Evolutionary conservation across 192 early-diverging fungal species (phyloP).

Genomic region (Entomortierella beljakovae): DNA sequence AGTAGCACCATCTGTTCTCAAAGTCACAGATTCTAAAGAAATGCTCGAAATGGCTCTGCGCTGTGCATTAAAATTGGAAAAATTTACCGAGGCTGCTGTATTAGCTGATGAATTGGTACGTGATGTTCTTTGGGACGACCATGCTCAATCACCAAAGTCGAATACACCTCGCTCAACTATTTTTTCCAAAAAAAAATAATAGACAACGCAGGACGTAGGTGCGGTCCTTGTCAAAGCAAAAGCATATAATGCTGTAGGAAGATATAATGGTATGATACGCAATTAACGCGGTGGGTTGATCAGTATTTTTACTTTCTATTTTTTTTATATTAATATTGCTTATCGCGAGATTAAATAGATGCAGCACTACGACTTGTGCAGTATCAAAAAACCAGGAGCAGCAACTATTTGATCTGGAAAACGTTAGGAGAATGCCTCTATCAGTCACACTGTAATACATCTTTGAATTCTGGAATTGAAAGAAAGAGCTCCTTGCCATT

Average conservation of each 20-base stretch:
- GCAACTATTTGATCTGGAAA: constrained; percentile 47
- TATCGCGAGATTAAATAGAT: constrained; percentile 1
- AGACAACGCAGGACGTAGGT: constrained; percentile 33
- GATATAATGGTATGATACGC: constrained; percentile 24
- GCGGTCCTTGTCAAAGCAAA: constrained; percentile 40
- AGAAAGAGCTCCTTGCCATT: not conserved
- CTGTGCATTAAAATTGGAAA: constrained; percentile 25
- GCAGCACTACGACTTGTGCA: constrained; percentile 18
- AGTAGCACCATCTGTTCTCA: constrained; percentile 8
- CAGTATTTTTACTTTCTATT: too few species aligned
- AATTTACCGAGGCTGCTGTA: constrained; percentile 3
- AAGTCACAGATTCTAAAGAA: constrained; percentile 45
- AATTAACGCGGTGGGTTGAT: too few species aligned
- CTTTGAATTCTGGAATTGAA: not conserved
- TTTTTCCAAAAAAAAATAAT: not conserved
- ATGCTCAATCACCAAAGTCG: too few species aligned
- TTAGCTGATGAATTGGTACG: constrained; percentile 30
- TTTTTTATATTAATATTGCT: not conserved
- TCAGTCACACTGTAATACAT: not conserved
- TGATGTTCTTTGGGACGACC: not conserved
- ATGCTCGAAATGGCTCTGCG: constrained; percentile 50
- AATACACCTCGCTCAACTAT: not conserved
- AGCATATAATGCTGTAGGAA: constrained; percentile 26
- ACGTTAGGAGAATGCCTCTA: constrained; percentile 20
- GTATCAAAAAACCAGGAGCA: constrained; percentile 40